Percentiles rank a stretch among this genome's conserved stretches.
phyloP scores from a whole-genome alignment of 768 basidiomycete genomes.

The Pleurotus pulmonarius region DNA sequence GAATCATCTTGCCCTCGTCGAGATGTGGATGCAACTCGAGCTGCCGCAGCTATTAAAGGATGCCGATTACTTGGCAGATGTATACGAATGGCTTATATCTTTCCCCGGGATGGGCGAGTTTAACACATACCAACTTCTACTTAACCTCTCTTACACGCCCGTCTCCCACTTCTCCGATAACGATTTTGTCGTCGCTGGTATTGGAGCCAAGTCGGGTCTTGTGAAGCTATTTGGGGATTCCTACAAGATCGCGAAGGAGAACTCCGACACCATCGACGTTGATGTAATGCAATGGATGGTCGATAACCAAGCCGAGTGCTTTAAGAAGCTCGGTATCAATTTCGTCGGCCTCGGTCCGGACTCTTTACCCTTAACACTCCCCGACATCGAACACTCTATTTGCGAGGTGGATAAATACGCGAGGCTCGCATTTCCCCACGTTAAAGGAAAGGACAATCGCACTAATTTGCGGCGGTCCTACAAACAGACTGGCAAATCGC shows the following conservation, averaged over 20 bases:
- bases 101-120: conserved; percentile 78
- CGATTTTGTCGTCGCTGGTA: conserved; percentile 69
- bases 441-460: conserved; percentile 35
- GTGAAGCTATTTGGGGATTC: conserved; percentile 56
- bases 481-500: conserved; percentile 19
- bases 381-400: conserved; percentile 74
- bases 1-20: conserved; percentile 63
- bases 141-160: conserved; percentile 54
- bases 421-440: conserved; percentile 47
- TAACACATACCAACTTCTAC: conserved; percentile 63
- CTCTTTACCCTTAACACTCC: conserved; percentile 51
- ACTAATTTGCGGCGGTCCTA: conserved; percentile 36
- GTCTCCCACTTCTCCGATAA: conserved; percentile 59
- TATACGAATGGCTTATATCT: conserved; percentile 53
- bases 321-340: conserved; percentile 50
- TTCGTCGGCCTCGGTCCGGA: conserved; percentile 50
- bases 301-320: conserved; percentile 55
- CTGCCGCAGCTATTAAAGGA: conserved; percentile 44
- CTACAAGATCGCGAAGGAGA: conserved; percentile 25
- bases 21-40: conserved; percentile 54
- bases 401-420: conserved; percentile 82
- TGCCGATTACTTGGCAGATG: conserved; percentile 57
- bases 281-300: conserved; percentile 65
- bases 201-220: conserved; percentile 66
- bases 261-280: conserved; percentile 39